Evolutionary conservation across 164 flowering plant species (phyloP), one percentile per base, ranked within the genome.

Genomic region (Kalanchoe fedtschenkoi): DNA sequence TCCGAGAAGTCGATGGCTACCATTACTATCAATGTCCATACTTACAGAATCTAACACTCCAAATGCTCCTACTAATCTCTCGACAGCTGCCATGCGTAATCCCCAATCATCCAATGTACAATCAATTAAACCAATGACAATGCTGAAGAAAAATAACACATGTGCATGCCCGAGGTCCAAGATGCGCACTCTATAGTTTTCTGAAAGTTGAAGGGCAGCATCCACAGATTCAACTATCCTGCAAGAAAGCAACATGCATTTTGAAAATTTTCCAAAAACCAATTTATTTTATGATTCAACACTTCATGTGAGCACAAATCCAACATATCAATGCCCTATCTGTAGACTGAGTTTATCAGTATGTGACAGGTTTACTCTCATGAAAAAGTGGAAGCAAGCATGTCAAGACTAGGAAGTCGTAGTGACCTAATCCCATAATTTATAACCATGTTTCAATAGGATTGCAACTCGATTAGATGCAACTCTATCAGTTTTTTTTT

Each of bases 91-190:
- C 33, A 64, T 56, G 51, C 75, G 78, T 64, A 88, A 68, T 11
- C 86, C 89, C 80, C 81, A 83, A 70, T 91, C 98, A 65, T 87
- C 83, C 64, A 84, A 69, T 28, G 80, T 70, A 69, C 85, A 61
- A 75, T 91, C 95, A 60, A 87, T 70, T 71, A 91, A 73, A 39
- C 77, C 67, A 68, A 71, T 46, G 16, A 87, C 66, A 54, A 76
- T 66, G 21, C 70, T 76, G 65, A 85, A 85, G 57, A 89, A 65
- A 67, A 78, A 85, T 65, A 77, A 65, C 65, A 81, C 84, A 21
- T 75, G 67, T 51, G 80, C 76, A 69, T 78, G 80, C 54, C 96
- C 98, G 74, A 78, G 76, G 61, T 81, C 95, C 64, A 66, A 17
- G 62, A 77, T 68, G 29, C 26, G 72, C 65, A 81, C 63, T 29